phyloP scores from a whole-genome alignment of 768 basidiomycete genomes.

The Lentinula raphanica region DNA sequence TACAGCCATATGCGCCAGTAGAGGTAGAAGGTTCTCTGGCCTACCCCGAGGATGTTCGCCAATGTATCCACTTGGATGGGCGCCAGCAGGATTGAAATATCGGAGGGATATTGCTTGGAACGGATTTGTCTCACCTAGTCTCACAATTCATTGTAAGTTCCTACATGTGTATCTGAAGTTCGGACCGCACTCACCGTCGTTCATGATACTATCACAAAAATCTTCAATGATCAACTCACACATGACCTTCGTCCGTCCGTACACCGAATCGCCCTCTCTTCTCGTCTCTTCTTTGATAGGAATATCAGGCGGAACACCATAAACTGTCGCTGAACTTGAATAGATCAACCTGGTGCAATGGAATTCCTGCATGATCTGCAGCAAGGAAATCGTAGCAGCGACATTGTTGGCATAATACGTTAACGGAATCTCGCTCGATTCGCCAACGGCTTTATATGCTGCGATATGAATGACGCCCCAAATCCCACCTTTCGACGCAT shows the following conservation, averaged over 20 bases:
- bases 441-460: slow-evolving; percentile 98
- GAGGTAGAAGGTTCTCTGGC: slow-evolving; percentile 89
- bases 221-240: slow-evolving; percentile 87
- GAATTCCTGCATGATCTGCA: slow-evolving; percentile 83
- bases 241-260: slow-evolving; percentile 95
- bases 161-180: too few relatives aligned
- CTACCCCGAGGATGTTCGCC: slow-evolving; percentile 95
- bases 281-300: slow-evolving; percentile 93
- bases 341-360: slow-evolving; percentile 87
- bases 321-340: slow-evolving; percentile 98
- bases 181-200: background rate
- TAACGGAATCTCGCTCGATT: slow-evolving; percentile 89
- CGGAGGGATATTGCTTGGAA: slow-evolving; percentile 86
- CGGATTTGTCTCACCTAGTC: slow-evolving; percentile 47
- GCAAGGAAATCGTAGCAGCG: slow-evolving; percentile 74
- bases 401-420: slow-evolving; percentile 96
- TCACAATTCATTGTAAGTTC: too few relatives aligned
- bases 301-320: slow-evolving; percentile 86
- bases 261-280: slow-evolving; percentile 86
- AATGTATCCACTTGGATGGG: slow-evolving; percentile 90
- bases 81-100: slow-evolving; percentile 99
- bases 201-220: slow-evolving; percentile 42
- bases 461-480: slow-evolving; percentile 98
- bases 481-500: slow-evolving; percentile 76
- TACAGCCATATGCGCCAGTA: slow-evolving; percentile 91